phyloP scores from a whole-genome alignment of 2,329 filamentous ascomycete species.

The Aspergillus ochraceoroseus region DNA sequence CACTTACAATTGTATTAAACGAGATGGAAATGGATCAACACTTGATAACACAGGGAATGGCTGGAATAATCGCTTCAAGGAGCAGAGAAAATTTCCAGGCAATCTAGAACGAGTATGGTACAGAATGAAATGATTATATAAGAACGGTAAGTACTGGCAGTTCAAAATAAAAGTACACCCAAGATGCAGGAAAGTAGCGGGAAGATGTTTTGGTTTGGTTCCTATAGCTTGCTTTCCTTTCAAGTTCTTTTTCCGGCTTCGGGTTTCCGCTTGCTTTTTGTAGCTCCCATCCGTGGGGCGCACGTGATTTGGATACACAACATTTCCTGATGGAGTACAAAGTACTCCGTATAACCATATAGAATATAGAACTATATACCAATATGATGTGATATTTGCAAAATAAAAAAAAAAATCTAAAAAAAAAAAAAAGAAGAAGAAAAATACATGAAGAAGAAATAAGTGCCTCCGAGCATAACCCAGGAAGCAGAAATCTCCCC shows the following conservation, averaged over 20 bases:
- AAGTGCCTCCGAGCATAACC: neutral
- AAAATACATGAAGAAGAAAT: no score
- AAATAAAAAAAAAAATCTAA: neutral
- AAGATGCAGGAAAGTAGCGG: conserved; percentile 5
- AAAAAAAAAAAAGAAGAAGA: conserved; percentile 1
- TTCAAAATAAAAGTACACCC: conserved; percentile 8
- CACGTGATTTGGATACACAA: conserved; percentile 8
- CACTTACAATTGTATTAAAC: no score
- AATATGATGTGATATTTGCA: neutral
- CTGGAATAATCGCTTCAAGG: neutral
- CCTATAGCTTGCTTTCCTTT: no score
- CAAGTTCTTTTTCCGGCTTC: no score
- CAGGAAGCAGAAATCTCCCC: neutral
- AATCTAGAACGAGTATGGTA: conserved; percentile 11
- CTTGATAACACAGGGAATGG: neutral
- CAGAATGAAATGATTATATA: conserved; percentile 13
- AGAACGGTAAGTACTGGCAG: neutral
- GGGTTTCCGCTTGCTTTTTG: conserved; percentile 6
- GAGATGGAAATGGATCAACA: neutral
- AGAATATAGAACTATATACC: no score
- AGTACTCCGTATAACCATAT: no score
- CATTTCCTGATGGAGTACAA: neutral
- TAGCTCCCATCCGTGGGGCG: neutral
- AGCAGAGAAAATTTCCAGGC: conserved; percentile 12
- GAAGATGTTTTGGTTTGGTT: no score